phyloP scores from a whole-genome alignment of 1,284 basidiomycete genomes.

The Megacollybia platyphylla region DNA sequence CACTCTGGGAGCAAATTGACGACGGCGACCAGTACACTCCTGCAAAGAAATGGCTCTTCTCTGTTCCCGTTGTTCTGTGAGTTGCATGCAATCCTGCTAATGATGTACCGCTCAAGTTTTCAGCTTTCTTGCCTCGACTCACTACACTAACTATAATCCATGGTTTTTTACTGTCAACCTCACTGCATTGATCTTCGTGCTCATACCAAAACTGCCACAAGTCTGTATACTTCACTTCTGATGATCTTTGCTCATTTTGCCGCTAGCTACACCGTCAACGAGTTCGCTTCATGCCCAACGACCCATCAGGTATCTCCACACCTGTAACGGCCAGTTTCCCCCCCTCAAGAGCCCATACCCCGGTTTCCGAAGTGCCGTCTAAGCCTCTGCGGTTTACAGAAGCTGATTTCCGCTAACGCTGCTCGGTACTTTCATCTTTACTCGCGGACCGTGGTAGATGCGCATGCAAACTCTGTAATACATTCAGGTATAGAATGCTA shows the following conservation, averaged over 20 bases:
- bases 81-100: constrained; percentile 19
- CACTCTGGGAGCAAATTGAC: constrained; percentile 99
- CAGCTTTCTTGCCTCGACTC: constrained; percentile 94
- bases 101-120: constrained; percentile 5
- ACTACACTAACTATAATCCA: constrained; percentile 94
- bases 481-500: constrained; percentile 14
- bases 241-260: constrained; percentile 2
- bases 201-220: constrained; percentile 94
- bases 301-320: constrained; percentile 50
- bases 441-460: too few species aligned
- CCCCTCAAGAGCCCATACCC: constrained; percentile 19
- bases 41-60: constrained; percentile 94
- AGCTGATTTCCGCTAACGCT: constrained; percentile 14
- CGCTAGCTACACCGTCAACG: constrained; percentile 66
- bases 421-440: too few species aligned
- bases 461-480: too few species aligned
- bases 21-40: constrained; percentile 97
- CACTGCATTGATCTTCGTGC: constrained; percentile 69
- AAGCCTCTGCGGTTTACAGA: constrained; percentile 10
- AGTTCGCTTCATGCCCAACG: constrained; percentile 57
- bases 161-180: constrained; percentile 91
- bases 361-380: constrained; percentile 10
- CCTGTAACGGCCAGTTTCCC: constrained; percentile 47
- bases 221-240: constrained; percentile 22
- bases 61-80: constrained; percentile 83